phyloP scores from a whole-genome alignment of 2,329 filamentous ascomycete genomes.

The Aspergillus cejpii region DNA sequence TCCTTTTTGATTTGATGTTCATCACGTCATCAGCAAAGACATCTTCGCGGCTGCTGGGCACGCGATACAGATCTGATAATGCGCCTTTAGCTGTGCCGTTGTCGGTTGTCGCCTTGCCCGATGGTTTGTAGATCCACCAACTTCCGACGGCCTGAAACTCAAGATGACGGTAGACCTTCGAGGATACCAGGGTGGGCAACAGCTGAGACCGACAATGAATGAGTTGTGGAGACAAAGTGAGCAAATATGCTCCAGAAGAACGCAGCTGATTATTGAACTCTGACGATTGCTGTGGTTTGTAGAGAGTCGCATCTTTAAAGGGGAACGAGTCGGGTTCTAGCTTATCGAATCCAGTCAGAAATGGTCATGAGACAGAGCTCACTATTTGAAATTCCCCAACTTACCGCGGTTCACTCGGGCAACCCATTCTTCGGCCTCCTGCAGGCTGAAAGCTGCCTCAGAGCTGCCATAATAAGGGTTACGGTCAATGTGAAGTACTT shows the following conservation, averaged over 20 bases:
- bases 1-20: constrained; percentile 71
- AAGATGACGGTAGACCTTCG: constrained; percentile 77
- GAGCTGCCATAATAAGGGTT: constrained; percentile 82
- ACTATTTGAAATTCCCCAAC: constrained; percentile 3
- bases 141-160: constrained; percentile 91
- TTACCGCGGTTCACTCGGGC: constrained; percentile 40
- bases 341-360: constrained; percentile 23
- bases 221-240: constrained; percentile 78
- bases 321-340: constrained; percentile 30
- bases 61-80: constrained; percentile 52
- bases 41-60: constrained; percentile 87
- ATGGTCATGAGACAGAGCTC: constrained; percentile 6
- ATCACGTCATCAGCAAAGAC: constrained; percentile 74
- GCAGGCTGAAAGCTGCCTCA: constrained; percentile 77
- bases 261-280: constrained; percentile 23
- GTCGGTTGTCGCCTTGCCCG: constrained; percentile 16
- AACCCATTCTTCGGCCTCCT: constrained; percentile 73
- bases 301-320: constrained; percentile 38
- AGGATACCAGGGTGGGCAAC: constrained; percentile 75
- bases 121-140: constrained; percentile 65
- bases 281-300: constrained; percentile 15
- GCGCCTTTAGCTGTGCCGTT: constrained; percentile 9
- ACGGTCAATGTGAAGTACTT: constrained; percentile 79
- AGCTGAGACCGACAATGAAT: constrained; percentile 77
- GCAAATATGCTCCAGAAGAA: constrained; percentile 66